Evolutionary conservation across 139 green algal genomes (phyloP).

Genomic region (Chlamydomonas sp.): DNA sequence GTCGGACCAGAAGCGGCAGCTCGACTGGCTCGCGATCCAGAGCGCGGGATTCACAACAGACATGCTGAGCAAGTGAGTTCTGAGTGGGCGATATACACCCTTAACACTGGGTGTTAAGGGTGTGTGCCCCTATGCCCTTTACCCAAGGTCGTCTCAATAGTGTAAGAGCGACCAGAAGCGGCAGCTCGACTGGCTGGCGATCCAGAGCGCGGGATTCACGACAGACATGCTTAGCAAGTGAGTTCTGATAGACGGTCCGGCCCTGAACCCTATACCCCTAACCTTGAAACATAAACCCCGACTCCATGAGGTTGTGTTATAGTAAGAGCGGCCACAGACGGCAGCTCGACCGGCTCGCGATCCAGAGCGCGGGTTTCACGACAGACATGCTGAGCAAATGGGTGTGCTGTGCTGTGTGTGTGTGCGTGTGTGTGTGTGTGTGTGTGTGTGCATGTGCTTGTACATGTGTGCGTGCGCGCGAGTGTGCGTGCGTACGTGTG

Average conservation of each 20-base stretch:
- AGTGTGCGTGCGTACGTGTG: slow-evolving; percentile 78
- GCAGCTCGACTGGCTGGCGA: slow-evolving; percentile 89
- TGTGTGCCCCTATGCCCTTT: no score
- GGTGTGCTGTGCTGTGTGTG: no score
- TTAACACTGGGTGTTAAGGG: no score
- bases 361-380: slow-evolving; percentile 87
- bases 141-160: neutral
- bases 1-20: slow-evolving; percentile 89
- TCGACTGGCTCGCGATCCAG: slow-evolving; percentile 93
- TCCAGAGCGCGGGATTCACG: slow-evolving; percentile 87
- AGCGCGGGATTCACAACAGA: slow-evolving; percentile 86
- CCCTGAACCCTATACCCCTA: no score
- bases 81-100: no score
- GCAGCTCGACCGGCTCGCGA: slow-evolving; percentile 88
- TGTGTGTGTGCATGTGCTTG: no score
- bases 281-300: no score
- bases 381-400: slow-evolving; percentile 65
- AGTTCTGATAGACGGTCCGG: no score
- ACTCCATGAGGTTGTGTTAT: no score
- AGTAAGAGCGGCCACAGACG: slow-evolving; percentile 96
- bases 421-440: no score
- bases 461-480: neutral
- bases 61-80: slow-evolving; percentile 53
- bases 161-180: slow-evolving; percentile 94
- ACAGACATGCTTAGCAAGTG: slow-evolving; percentile 76